A percentile compares a stretch with the other conserved stretches of the same genome.
These are phyloP conservation scores for Leccinum variabile DNA, from an alignment of 1,284 basidiomycete species.

Conservation along the genomic window DNA sequence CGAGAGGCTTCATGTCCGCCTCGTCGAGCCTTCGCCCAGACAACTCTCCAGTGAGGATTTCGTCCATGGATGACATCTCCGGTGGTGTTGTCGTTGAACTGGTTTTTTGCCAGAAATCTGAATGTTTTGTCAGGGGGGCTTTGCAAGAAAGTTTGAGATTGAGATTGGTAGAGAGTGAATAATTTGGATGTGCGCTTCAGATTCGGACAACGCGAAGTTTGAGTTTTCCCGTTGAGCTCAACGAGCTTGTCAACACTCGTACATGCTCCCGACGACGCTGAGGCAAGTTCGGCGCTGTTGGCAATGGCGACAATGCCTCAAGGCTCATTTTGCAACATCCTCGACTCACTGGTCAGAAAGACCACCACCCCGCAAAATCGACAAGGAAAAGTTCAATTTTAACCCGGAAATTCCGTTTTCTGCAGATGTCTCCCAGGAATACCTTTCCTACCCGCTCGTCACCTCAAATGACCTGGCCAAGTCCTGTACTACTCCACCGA, in stretches of 20 bases:
- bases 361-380: constrained; percentile 12
- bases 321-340: constrained; percentile 30
- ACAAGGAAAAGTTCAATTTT: constrained; percentile 67
- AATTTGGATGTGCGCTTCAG: too few species aligned
- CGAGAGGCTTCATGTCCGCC: too few species aligned
- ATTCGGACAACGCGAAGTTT: not conserved
- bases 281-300: constrained; percentile 19
- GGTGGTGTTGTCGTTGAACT: too few species aligned
- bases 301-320: constrained; percentile 26
- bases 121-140: too few species aligned
- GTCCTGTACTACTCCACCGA: constrained; percentile 62
- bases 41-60: too few species aligned
- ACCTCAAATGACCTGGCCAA: constrained; percentile 68
- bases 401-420: constrained; percentile 54
- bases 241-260: not conserved
- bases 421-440: constrained; percentile 48
- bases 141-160: too few species aligned
- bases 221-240: constrained; percentile 8
- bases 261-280: constrained; percentile 27
- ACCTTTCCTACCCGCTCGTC: constrained; percentile 62
- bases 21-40: too few species aligned
- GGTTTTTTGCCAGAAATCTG: too few species aligned
- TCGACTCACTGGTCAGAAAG: constrained; percentile 16
- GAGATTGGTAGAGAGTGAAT: too few species aligned
- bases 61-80: too few species aligned